Evolutionary conservation across 148 eudicot genomes (phyloP).

Genomic region (Rhododendron griersonianum): DNA sequence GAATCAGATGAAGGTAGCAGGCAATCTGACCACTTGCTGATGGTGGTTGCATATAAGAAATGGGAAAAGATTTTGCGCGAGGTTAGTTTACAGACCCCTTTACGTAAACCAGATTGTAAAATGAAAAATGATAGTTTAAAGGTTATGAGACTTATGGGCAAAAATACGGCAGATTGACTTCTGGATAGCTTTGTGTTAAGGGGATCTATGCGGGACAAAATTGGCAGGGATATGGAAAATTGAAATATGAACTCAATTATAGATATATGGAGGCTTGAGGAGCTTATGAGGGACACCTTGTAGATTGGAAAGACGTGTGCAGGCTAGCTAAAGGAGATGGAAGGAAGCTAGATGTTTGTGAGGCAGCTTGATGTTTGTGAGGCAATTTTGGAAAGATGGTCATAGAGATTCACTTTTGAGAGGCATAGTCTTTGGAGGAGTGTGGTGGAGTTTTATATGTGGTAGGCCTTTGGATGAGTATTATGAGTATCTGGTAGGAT

Average conservation of each 20-base stretch:
- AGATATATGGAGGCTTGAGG: neutral
- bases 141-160: neutral
- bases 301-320: neutral
- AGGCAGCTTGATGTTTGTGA: too few species aligned
- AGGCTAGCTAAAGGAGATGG: neutral
- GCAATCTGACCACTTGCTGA: conserved; percentile 86
- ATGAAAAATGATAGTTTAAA: neutral
- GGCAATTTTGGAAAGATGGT: neutral
- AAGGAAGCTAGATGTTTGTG: neutral
- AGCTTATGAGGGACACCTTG: neutral
- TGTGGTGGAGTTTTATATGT: neutral
- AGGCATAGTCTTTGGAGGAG: neutral
- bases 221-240: neutral
- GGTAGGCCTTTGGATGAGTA: neutral
- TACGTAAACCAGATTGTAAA: neutral
- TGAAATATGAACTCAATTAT: neutral
- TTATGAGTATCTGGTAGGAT: neutral
- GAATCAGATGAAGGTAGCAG: conserved; percentile 39
- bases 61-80: conserved; percentile 75
- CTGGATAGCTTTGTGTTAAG: neutral
- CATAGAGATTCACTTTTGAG: neutral
- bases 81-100: conserved; percentile 29
- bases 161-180: neutral
- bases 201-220: neutral
- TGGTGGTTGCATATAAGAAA: conserved; percentile 83